Evolutionary conservation across 495 filamentous ascomycete genomes (phyloP), one percentile per base, ranked within the genome.

Genomic region (Podospora sp.): DNA sequence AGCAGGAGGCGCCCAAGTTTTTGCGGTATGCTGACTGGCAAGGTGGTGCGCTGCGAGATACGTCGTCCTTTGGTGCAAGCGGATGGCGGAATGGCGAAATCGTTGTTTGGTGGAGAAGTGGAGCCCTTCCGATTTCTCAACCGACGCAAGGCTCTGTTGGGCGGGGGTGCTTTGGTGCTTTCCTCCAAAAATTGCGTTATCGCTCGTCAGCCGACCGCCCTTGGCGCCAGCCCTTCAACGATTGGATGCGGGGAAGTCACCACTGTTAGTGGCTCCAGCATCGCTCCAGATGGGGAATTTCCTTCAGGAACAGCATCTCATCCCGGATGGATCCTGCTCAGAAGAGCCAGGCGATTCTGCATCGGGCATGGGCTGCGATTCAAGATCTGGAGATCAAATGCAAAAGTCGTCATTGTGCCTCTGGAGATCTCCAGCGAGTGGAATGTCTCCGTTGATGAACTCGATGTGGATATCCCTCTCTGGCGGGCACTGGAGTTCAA

Each of bases 111-210:
- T 69, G 73, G 73, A 66, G 63, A 33, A 18, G 62, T 35, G 20
- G 62, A 46, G 52, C 27, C 22, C 29, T 56, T 56, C 62, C 33
- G 49, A 62, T 68, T 35, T 60, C 18, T n/a, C 40, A 29, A 46
- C 33, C 49, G 63, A 49, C 36, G 57, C 66, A 65, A 66, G 51
- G 63, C 63, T 60, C 55, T 46, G 35, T 53, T 22, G 52, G 22
- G 35, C n/a, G 20, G 40, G 22, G 63, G 40, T 53, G 61, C 68
- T 74, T 72, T 69, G 73, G 36, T 73, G 68, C 74, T 76, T 77
- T 75, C 53, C 63, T 52, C 73, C 69, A 69, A 59, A 65, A 75
- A 78, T 76, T 69, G 76, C 76, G 76, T 76, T 75, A 76, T 78
- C 72, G 69, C 62, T 67, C 57, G 67, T 53, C 58, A 53, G 50